A percentile compares a stretch with the other conserved stretches of the same genome.
Evolutionary conservation across 2,329 filamentous ascomycete genomes (phyloP).

Genomic region (Aspergillus amoenus): DNA sequence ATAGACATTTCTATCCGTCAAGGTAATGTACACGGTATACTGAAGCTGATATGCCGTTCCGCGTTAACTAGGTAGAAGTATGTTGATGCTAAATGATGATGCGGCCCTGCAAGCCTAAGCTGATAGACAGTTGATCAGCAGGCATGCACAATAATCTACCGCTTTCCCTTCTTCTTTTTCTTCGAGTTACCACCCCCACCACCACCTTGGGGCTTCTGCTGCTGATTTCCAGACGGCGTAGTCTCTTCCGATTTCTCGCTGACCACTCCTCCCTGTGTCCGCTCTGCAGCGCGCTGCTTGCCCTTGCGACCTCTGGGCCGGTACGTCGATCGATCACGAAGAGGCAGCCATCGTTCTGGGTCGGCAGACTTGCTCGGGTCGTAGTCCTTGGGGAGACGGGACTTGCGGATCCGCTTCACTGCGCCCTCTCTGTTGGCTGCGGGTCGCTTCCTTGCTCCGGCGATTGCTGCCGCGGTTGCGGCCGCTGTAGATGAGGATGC

Average conservation of each 20-base stretch:
- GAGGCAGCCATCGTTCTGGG: slow-evolving; percentile 87
- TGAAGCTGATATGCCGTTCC: not conserved
- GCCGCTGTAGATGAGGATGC: slow-evolving; percentile 32
- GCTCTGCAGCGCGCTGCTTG: slow-evolving; percentile 74
- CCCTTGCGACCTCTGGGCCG: slow-evolving; percentile 89
- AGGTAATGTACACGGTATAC: not conserved
- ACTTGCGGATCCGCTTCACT: slow-evolving; percentile 47
- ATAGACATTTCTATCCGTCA: not conserved
- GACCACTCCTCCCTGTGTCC: slow-evolving; percentile 82
- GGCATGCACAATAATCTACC: slow-evolving; percentile 23
- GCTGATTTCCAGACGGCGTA: slow-evolving; percentile 27
- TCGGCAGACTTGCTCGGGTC: slow-evolving; percentile 79
- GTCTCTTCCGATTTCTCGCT: slow-evolving; percentile 67
- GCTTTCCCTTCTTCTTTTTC: slow-evolving; percentile 55
- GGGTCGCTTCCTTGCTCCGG: slow-evolving; percentile 41
- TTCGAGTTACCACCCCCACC: slow-evolving; percentile 42
- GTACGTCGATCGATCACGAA: slow-evolving; percentile 86
- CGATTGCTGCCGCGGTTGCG: slow-evolving; percentile 31
- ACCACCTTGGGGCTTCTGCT: slow-evolving; percentile 32
- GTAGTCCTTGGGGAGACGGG: slow-evolving; percentile 49
- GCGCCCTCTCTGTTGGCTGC: slow-evolving; percentile 31
- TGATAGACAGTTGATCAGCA: not conserved
- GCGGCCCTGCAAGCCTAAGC: not conserved
- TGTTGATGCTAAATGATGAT: not conserved
- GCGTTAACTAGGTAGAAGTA: not conserved